phyloP scores from a whole-genome alignment of 805 yeast species.

The Wickerhamomyces bovis region DNA sequence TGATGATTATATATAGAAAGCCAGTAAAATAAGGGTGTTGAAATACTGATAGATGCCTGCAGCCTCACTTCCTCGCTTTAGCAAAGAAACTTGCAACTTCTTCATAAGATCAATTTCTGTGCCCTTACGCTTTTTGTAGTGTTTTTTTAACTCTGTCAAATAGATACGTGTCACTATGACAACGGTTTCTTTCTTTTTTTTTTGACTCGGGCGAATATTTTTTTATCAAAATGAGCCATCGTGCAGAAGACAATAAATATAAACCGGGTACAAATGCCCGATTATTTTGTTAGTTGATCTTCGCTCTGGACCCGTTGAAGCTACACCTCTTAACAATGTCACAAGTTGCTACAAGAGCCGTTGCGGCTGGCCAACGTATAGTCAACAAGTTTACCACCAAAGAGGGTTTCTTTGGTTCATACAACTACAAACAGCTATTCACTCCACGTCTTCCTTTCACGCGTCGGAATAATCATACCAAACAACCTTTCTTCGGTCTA shows the following conservation, averaged over 20 bases:
- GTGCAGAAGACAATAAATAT: background rate
- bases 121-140: no score
- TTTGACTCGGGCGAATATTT: background rate
- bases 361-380: background rate
- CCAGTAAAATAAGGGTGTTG: no score
- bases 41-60: no score
- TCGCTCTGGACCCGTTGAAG: background rate
- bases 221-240: background rate
- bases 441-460: conserved; percentile 74
- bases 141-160: background rate
- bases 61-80: no score
- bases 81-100: no score
- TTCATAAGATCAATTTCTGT: no score
- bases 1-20: no score
- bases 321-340: background rate
- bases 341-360: background rate
- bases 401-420: conserved; percentile 83
- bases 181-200: background rate
- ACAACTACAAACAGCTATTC: conserved; percentile 74
- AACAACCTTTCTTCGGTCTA: conserved; percentile 79
- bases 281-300: background rate
- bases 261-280: background rate
- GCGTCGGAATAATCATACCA: conserved; percentile 30
- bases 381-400: conserved; percentile 44
- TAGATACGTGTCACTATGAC: background rate